A percentile compares a stretch with the other conserved stretches of the same genome.
Evolutionary conservation across 192 early-diverging fungal species (phyloP).

Genomic region (Diversispora epigaea): DNA sequence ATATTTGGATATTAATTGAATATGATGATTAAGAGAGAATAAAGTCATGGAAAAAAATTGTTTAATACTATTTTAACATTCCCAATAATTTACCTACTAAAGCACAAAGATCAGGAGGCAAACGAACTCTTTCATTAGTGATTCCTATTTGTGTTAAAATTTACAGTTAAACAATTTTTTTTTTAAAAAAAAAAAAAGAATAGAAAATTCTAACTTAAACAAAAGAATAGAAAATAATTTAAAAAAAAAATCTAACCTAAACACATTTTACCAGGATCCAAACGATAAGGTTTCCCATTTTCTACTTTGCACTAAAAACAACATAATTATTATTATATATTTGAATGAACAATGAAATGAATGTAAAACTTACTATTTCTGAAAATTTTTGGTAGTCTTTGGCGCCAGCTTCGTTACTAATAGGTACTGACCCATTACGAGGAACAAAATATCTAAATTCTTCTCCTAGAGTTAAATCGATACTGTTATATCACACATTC

Average conservation of each 20-base stretch:
- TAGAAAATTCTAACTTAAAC: no score
- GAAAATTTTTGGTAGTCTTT: constrained; percentile 34
- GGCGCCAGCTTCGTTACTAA: constrained; percentile 24
- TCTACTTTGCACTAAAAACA: constrained; percentile 12
- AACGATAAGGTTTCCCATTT: constrained; percentile 21
- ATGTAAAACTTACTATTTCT: constrained; percentile 12
- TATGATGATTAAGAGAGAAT: not conserved
- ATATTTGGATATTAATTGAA: not conserved
- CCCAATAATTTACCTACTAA: constrained; percentile 15
- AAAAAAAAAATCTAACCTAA: constrained; percentile 17
- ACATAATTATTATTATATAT: not conserved
- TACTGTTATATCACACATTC: not conserved
- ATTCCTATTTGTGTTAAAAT: constrained; percentile 4
- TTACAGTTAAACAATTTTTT: not conserved
- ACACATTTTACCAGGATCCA: constrained; percentile 32
- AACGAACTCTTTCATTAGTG: constrained; percentile 8
- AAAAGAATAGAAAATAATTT: not conserved
- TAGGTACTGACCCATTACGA: constrained; percentile 26
- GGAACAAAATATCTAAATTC: constrained; percentile 33
- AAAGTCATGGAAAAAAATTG: no score
- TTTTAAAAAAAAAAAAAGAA: no score
- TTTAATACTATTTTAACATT: no score
- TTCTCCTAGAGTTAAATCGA: constrained; percentile 26
- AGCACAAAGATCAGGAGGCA: constrained; percentile 17
- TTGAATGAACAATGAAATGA: not conserved